Evolutionary conservation across 768 basidiomycete species (phyloP), one percentile per base, ranked within the genome.

Genomic region (Mycena vulgaris): DNA sequence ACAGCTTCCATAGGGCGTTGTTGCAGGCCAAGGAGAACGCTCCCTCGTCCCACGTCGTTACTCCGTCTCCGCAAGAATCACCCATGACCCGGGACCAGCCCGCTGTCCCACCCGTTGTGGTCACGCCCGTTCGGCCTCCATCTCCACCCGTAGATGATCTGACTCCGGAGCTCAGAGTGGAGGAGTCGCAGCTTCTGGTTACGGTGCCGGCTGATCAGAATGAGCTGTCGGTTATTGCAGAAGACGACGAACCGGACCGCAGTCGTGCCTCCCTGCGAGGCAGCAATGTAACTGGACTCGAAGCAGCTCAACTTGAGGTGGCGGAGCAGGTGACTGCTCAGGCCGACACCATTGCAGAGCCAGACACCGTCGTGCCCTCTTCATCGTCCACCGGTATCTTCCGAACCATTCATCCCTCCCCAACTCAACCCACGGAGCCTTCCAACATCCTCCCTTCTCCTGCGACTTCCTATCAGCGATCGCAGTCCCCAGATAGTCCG

Each of bases 181-280:
- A 52, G 4, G 23, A 63, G 23, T 40, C 62, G 10, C 66, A 63
- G 49, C 35, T 62, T 17, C 8, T 63, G 35, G 61, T 23, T 19
- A 59, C 48, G 45, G 19, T 28, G 23, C 61, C 71, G 21, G n/a
- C 49, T 35, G 78, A 82, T 37, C 82, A 78, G 40, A 85, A 84
- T 48, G 87, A 90, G 58, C 79, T 94, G 39, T 94, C 92, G 31
- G 84, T 92, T 62, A 93, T 93, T 63, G 89, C 86, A 0, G 93
- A 93, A 80, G 92, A 89, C 60, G 93, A 94, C 55, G 90, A 93
- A 74, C 82, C 81, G 5, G 90, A 93, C 63, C 77, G 78, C 16
- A 84, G 77, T 67, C 76, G 75, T 39, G 61, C 40, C 4, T 83
- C 80, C 10, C 76, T 80, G 1, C 74, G 58, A 40, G 51, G 51